These are phyloP conservation scores for Aspergillus aculeatinus DNA, from an alignment of 2,329 filamentous ascomycete species.

Conservation along the genomic window DNA sequence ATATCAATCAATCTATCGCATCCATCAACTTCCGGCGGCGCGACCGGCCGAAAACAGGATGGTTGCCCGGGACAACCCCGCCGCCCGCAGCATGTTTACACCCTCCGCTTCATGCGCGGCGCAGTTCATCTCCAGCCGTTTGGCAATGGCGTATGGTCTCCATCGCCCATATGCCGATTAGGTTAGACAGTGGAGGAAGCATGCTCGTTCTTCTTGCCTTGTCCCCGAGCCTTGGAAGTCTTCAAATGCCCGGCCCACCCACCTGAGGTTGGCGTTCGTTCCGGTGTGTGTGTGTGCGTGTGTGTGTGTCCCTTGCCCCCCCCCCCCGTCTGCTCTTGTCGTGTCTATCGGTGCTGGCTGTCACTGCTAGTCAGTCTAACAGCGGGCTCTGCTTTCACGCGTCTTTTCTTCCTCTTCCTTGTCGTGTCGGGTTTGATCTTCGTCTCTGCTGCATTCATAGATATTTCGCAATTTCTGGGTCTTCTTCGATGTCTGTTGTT, in stretches of 20 bases:
- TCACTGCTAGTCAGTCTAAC: not conserved
- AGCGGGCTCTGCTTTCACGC: conserved; percentile 11
- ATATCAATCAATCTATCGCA: conserved; percentile 8
- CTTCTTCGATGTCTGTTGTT: conserved; percentile 18
- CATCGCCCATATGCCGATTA: conserved; percentile 11
- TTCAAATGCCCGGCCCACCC: conserved; percentile 32
- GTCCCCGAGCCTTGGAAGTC: conserved; percentile 21
- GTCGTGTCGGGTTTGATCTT: conserved; percentile 3
- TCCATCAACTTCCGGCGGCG: conserved; percentile 4
- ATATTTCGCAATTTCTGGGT: not conserved
- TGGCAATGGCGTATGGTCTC: conserved; percentile 17
- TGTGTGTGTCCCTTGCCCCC: conserved; percentile 9
- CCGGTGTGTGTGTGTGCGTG: conserved; percentile 16
- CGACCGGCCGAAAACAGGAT: conserved; percentile 23
- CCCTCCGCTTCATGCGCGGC: conserved; percentile 20
- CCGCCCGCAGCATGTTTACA: conserved; percentile 35
- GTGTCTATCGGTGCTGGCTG: not conserved
- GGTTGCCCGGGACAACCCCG: conserved; percentile 36
- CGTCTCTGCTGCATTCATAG: conserved; percentile 7
- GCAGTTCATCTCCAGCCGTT: conserved; percentile 25
- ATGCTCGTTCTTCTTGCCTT: conserved; percentile 28
- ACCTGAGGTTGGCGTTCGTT: conserved; percentile 13
- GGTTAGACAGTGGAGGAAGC: conserved; percentile 15
- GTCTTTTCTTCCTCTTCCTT: conserved; percentile 9
- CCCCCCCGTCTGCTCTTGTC: not conserved